phyloP scores from a whole-genome alignment of 2,329 filamentous ascomycete species.

The Trichophyton schoenleinii region DNA sequence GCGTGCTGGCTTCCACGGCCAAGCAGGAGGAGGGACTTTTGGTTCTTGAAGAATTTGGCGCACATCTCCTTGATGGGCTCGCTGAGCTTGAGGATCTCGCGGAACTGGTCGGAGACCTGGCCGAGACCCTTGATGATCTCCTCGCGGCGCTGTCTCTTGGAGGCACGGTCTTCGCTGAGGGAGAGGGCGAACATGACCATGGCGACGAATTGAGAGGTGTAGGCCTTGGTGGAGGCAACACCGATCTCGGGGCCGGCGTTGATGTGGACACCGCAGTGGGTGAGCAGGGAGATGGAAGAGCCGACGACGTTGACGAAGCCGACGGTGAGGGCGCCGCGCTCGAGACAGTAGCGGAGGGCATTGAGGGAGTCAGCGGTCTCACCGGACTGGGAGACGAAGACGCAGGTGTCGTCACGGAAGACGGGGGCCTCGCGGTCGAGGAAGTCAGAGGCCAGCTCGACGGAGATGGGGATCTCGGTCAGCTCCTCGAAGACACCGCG shows the following conservation, averaged over 20 bases:
- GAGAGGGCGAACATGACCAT: slow-evolving; percentile 99
- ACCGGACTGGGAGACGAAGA: slow-evolving; percentile 97
- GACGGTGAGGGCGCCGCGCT: slow-evolving; percentile 91
- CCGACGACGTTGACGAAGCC: slow-evolving; percentile 98
- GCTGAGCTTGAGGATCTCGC: slow-evolving; percentile 79
- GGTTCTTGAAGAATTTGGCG: slow-evolving; percentile 83
- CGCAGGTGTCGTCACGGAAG: slow-evolving; percentile 97
- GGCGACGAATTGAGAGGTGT: slow-evolving; percentile 97
- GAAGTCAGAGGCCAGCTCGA: slow-evolving; percentile 96
- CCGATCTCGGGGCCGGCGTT: slow-evolving; percentile 98
- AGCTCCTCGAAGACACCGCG: slow-evolving; percentile 96
- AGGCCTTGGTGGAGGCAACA: slow-evolving; percentile 97
- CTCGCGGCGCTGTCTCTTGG: slow-evolving; percentile 79
- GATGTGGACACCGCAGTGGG: slow-evolving; percentile 99
- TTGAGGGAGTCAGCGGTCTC: slow-evolving; percentile 96
- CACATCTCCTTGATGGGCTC: slow-evolving; percentile 90
- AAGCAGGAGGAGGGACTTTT: slow-evolving; percentile 87
- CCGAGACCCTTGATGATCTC: slow-evolving; percentile 92
- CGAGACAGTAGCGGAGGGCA: slow-evolving; percentile 94
- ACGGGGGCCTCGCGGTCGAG: slow-evolving; percentile 91
- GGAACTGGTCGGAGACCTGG: slow-evolving; percentile 83
- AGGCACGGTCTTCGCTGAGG: slow-evolving; percentile 88
- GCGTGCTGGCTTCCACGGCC: slow-evolving; percentile 94
- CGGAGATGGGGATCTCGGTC: slow-evolving; percentile 92
- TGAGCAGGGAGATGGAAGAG: slow-evolving; percentile 95